phyloP scores from a whole-genome alignment of 495 filamentous ascomycete genomes.

The Hypoxylon lienhwacheense region DNA sequence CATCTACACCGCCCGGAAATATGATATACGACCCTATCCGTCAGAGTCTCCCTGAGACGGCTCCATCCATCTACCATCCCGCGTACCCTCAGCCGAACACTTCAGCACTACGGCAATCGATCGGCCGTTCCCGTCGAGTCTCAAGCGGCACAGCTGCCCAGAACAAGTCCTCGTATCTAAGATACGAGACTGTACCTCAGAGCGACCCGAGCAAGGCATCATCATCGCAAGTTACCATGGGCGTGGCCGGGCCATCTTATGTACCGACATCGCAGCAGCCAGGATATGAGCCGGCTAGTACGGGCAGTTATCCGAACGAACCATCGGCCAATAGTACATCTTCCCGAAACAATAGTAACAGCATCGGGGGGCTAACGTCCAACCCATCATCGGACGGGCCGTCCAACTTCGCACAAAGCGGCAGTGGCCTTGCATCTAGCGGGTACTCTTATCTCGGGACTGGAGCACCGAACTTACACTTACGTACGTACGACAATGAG shows the following conservation, averaged over 20 bases:
- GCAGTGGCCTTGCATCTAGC: constrained; percentile 44
- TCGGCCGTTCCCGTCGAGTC: constrained; percentile 45
- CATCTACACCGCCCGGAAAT: constrained; percentile 51
- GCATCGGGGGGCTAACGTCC: background rate
- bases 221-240: too few species aligned
- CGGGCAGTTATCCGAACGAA: constrained; percentile 25
- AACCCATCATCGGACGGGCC: constrained; percentile 26
- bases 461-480: constrained; percentile 38
- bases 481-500: constrained; percentile 42
- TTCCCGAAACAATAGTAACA: constrained; percentile 11
- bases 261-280: constrained; percentile 40
- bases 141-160: constrained; percentile 42
- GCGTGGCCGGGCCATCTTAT: constrained; percentile 34
- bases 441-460: constrained; percentile 47
- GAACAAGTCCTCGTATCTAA: constrained; percentile 41
- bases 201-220: constrained; percentile 39
- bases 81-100: constrained; percentile 52
- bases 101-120: constrained; percentile 47
- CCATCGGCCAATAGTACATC: constrained; percentile 41
- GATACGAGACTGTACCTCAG: constrained; percentile 41
- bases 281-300: constrained; percentile 35
- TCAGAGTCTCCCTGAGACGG: constrained; percentile 49
- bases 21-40: constrained; percentile 58
- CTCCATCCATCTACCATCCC: constrained; percentile 46
- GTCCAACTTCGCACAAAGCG: constrained; percentile 43